phyloP scores from a whole-genome alignment of 2,329 filamentous ascomycete species.

The Myriangium duriaei region DNA sequence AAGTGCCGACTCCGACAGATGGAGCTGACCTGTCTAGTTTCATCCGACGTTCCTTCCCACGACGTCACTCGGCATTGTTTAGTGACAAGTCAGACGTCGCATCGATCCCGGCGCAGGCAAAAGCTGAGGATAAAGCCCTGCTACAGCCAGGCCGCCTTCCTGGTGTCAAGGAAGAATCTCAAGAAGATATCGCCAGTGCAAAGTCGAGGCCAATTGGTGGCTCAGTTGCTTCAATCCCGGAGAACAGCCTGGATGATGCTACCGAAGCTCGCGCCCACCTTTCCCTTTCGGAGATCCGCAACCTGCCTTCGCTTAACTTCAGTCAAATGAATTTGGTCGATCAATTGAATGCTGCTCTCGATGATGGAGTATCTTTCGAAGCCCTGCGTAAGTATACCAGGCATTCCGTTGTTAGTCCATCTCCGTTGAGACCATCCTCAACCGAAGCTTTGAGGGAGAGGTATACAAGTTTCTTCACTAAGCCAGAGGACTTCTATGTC shows the following conservation, averaged over 20 bases:
- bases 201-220: constrained; percentile 14
- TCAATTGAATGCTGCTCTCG: constrained; percentile 33
- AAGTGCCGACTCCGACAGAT: constrained; percentile 1
- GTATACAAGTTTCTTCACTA: constrained; percentile 34
- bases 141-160: constrained; percentile 23
- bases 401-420: constrained; percentile 21
- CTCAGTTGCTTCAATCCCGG: constrained; percentile 1
- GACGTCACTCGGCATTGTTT: constrained; percentile 11
- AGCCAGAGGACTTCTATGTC: constrained; percentile 27
- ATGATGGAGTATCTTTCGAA: constrained; percentile 28
- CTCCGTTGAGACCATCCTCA: constrained; percentile 25
- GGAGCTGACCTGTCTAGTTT: constrained; percentile 12
- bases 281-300: constrained; percentile 25
- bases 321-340: constrained; percentile 34
- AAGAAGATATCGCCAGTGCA: constrained; percentile 32
- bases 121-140: not conserved
- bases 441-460: constrained; percentile 30
- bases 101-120: not conserved
- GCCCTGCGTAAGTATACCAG: constrained; percentile 18
- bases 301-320: constrained; percentile 37
- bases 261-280: constrained; percentile 7
- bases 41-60: constrained; percentile 14
- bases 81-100: constrained; percentile 6
- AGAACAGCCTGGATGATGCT: constrained; percentile 13
- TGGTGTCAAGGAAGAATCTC: constrained; percentile 36